Conservation (phyloP, 495 filamentous ascomycete species). For the Thermochaetoides thermophila region DNA sequence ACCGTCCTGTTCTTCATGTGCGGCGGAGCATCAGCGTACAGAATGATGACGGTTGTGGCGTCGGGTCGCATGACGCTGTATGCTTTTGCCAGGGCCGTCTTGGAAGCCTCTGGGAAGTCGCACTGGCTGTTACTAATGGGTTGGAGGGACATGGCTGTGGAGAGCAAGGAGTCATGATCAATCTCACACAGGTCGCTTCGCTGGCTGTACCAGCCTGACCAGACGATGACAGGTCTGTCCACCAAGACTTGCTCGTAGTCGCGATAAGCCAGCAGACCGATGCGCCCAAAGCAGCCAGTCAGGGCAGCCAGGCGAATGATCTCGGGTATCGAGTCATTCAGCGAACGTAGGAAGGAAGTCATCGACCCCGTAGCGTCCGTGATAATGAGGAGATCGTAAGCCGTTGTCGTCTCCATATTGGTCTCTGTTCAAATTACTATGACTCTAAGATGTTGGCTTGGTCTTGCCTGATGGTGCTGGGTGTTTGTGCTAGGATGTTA, state of each 20-base stretch:
- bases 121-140: conserved; percentile 13
- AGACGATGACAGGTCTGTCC: conserved; percentile 21
- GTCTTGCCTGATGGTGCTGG: too few species aligned
- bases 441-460: too few species aligned
- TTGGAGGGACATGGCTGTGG: conserved; percentile 3
- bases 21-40: conserved; percentile 35
- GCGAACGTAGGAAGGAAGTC: conserved; percentile 21
- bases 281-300: conserved; percentile 29
- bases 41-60: conserved; percentile 29
- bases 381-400: conserved; percentile 24
- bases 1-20: conserved; percentile 14
- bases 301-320: conserved; percentile 30
- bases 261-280: conserved; percentile 30
- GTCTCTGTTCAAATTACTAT: not conserved
- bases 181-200: conserved; percentile 1
- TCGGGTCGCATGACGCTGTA: conserved; percentile 29
- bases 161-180: conserved; percentile 9
- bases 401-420: conserved; percentile 6
- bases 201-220: conserved; percentile 26
- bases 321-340: conserved; percentile 27
- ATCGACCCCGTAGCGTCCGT: conserved; percentile 33
- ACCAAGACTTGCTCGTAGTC: conserved; percentile 21
- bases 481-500: too few species aligned
- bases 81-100: conserved; percentile 30
- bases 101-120: conserved; percentile 30